Evolutionary conservation across 805 yeast species (phyloP), one percentile per base, ranked within the genome.

Genomic region (Wickerhamiella brachini): DNA sequence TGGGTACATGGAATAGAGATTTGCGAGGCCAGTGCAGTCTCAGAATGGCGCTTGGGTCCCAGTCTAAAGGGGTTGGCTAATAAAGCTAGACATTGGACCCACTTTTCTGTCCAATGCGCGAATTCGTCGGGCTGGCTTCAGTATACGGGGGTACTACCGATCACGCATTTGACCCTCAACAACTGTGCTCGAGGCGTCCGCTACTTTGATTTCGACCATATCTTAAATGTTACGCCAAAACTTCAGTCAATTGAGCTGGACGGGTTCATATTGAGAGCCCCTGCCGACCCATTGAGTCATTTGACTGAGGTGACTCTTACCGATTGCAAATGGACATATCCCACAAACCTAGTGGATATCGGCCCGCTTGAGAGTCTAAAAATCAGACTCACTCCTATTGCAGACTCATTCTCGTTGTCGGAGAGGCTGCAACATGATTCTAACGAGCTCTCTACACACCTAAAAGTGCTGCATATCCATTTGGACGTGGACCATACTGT

Each of bases 71-170:
- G 39, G 5, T 39, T 52, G 5, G 48, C 34, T 7, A 21, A 38
- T 0, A 44, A 42, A 13, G 46, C 53, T 22, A 46, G 47, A 3
- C 21, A 37, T 39, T 18, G 44, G 34, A 15, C 45, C 51, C n/a
- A 18, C n/a, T 6, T 42, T 55, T n/a, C 23, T 31, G 20, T 50
- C 53, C 43, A 37, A 37, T 3, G 45, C 49, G n/a, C 18, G 10
- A 37, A 37, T 20, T 53, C 55, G 10, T 49, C 56, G 2, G 62
- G 56, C 4, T 59, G 62, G 62, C 53, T 59, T 39, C 56, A 57
- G 23, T 59, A 57, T 45, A 43, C 56, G 1, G 50, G 37, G 15
- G 46, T 43, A 9, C 54, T 57, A 2, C 49, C 51, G 13, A 22
- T 31, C 2, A 44, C 45, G 3, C 20, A 47, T 2, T 21, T 21